Evolutionary conservation across 768 basidiomycete species (phyloP), one percentile per base, ranked within the genome.

Genomic region (Tricholoma flavovirens): DNA sequence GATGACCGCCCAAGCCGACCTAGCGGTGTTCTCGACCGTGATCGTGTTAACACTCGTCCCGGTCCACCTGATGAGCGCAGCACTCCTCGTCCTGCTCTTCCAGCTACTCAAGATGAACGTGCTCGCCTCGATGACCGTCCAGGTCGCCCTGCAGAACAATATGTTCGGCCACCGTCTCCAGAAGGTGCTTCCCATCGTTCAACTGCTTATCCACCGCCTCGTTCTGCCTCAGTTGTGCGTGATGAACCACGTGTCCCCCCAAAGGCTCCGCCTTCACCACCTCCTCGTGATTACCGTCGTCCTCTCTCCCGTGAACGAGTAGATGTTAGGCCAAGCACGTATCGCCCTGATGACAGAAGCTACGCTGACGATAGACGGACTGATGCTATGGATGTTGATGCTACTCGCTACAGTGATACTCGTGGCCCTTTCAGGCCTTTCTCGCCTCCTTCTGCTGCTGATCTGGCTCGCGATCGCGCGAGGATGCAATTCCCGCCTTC

Each of bases 321-420:
- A 40, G 66, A 51, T n/a, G 42, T 38, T 59, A 58, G 64, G 43
- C 56, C 50, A 45, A 56, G 58, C 38, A 61, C 59, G 1, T 79
- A 77, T 56, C 70, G 77, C 43, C 69, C 77, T 22, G 75, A 78
- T 30, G 71, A 74, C 38, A 70, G 73, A 60, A 55, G 49, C 10
- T 69, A 70, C 43, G 49, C 60, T 58, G 75, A 74, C 53, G 70
- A 73, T 56, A 68, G 75, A 56, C 70, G 75, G 21, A 49, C 68
- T 56, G 73, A 75, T 42, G 42, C 67, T 36, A 61, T 73, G 55
- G 73, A 73, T 50, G 59, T 73, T 38, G 73, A 75, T 55, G 40
- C 60, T 15, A 29, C 63, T 32, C 73, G 76, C 4, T 76, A 71
- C 50, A 66, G 67, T 29, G 75, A 75, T 17, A 56, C 67, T n/a